phyloP scores from a whole-genome alignment of 805 yeast genomes.

The Huiozyma sinensis region DNA sequence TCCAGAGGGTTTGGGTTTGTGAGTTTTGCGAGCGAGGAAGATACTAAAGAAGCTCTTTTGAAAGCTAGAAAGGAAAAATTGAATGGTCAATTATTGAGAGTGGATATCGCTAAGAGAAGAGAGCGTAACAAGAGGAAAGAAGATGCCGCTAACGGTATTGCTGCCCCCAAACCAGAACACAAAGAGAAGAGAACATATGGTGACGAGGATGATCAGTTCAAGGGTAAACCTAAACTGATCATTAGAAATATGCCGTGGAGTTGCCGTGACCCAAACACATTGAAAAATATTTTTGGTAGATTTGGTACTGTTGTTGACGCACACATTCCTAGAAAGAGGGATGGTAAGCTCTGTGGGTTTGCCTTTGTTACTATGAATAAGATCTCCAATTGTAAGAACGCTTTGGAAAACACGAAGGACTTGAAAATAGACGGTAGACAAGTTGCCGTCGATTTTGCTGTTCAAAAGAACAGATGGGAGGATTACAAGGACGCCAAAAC shows the following conservation, averaged over 20 bases:
- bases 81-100: constrained; percentile 53
- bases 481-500: constrained; percentile 37
- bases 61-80: constrained; percentile 58
- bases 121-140: constrained; percentile 44
- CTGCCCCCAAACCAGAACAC: constrained; percentile 10
- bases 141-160: constrained; percentile 3
- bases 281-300: constrained; percentile 58
- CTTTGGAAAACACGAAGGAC: constrained; percentile 64
- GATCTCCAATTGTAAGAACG: constrained; percentile 63
- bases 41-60: constrained; percentile 63
- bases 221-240: constrained; percentile 77
- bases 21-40: constrained; percentile 76
- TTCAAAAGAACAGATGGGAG: constrained; percentile 81
- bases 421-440: constrained; percentile 79
- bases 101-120: constrained; percentile 88
- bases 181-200: too few species aligned
- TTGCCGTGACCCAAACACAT: constrained; percentile 61
- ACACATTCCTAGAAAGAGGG: constrained; percentile 75
- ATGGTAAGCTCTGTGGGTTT: constrained; percentile 88
- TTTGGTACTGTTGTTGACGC: constrained; percentile 86
- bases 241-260: constrained; percentile 96
- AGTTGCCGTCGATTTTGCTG: constrained; percentile 90
- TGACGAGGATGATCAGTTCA: constrained; percentile 33
- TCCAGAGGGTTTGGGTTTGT: constrained; percentile 96
- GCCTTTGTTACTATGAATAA: constrained; percentile 89